Evolutionary conservation across 768 basidiomycete genomes (phyloP).

Genomic region (Pleurotus salmoneostramineus): DNA sequence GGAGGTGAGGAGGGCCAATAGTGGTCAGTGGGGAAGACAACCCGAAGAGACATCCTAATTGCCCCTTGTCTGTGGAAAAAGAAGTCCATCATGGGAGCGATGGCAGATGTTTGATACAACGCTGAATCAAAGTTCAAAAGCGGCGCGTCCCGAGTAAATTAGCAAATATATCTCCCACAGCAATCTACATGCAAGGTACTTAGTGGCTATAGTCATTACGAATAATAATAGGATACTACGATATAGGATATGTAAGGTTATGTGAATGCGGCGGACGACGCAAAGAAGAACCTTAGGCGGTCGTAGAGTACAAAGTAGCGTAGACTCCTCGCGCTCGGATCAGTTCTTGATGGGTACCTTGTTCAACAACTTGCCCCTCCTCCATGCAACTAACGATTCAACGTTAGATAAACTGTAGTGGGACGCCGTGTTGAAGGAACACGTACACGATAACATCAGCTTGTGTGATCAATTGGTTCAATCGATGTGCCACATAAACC

Average conservation of each 20-base stretch:
- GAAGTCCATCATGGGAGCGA: too few relatives aligned
- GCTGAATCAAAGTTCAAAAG: too few relatives aligned
- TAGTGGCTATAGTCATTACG: too few relatives aligned
- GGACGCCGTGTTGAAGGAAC: not conserved
- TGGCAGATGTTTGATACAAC: too few relatives aligned
- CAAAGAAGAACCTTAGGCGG: not conserved
- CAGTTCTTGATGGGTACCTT: constrained; percentile 36
- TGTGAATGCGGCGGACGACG: not conserved
- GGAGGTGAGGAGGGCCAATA: not conserved
- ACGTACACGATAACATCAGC: constrained; percentile 53
- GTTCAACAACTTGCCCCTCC: constrained; percentile 33
- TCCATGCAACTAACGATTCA: constrained; percentile 34
- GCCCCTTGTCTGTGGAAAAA: too few relatives aligned
- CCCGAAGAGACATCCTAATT: too few relatives aligned
- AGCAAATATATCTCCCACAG: too few relatives aligned
- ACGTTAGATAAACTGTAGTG: not conserved
- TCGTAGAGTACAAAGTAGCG: constrained; percentile 26
- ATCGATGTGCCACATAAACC: constrained; percentile 55
- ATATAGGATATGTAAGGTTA: not conserved
- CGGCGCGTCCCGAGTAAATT: too few relatives aligned
- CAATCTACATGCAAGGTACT: too few relatives aligned
- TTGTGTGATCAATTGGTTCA: constrained; percentile 41
- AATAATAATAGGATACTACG: not conserved
- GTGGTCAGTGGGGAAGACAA: too few relatives aligned
- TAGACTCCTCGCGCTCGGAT: constrained; percentile 34